Evolutionary conservation across 768 basidiomycete genomes (phyloP).

Genomic region (Trametes cinnabarina): DNA sequence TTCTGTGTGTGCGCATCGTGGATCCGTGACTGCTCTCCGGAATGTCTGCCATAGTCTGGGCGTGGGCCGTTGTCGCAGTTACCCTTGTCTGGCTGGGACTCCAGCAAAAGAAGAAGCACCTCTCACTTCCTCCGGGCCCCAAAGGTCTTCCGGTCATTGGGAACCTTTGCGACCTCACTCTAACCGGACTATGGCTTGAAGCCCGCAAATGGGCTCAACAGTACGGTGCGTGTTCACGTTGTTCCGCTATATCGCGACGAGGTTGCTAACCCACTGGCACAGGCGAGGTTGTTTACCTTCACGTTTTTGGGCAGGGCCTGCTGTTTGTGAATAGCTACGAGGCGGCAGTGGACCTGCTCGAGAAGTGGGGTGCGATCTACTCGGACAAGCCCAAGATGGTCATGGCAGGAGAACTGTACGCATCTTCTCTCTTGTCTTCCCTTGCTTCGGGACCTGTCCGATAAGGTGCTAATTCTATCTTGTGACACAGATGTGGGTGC

Average conservation of each 20-base stretch:
- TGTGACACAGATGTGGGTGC: constrained; percentile 46
- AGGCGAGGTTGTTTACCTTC: constrained; percentile 45
- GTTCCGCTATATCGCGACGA: not conserved
- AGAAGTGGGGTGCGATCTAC: constrained; percentile 46
- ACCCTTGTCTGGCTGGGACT: constrained; percentile 11
- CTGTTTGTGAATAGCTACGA: constrained; percentile 47
- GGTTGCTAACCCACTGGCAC: not conserved
- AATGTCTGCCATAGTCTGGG: constrained; percentile 16
- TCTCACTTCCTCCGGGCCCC: constrained; percentile 24
- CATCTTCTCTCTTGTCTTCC: not conserved
- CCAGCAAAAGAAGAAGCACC: constrained; percentile 13
- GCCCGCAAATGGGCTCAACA: constrained; percentile 22
- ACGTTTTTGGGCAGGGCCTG: constrained; percentile 42
- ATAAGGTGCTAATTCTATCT: not conserved
- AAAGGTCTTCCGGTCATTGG: constrained; percentile 26
- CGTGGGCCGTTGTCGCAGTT: constrained; percentile 9
- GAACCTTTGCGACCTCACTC: constrained; percentile 24
- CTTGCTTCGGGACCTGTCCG: not conserved
- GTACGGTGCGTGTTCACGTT: constrained; percentile 11
- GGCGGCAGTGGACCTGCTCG: constrained; percentile 45
- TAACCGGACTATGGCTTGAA: constrained; percentile 21
- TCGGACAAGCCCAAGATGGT: constrained; percentile 46
- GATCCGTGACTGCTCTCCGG: constrained; percentile 19
- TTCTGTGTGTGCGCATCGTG: constrained; percentile 5
- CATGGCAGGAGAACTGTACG: constrained; percentile 23